Conservation (phyloP, 2,329 filamentous ascomycete genomes). For the Penicillium brasilianum region DNA sequence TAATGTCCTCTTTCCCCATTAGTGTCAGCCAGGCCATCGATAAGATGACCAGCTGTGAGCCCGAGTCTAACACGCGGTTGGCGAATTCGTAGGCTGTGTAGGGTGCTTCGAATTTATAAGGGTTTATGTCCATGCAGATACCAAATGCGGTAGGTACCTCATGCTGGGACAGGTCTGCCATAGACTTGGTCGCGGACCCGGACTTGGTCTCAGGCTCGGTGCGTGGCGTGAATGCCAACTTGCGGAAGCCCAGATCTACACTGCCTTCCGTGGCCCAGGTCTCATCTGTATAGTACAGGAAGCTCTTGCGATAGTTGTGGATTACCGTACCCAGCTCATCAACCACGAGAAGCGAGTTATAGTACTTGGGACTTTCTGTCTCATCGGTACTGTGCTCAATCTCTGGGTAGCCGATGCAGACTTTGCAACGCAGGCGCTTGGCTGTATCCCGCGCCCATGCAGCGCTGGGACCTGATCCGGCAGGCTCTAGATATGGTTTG, state of each 20-base stretch:
- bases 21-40: conserved; percentile 69
- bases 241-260: conserved; percentile 39
- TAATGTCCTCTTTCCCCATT: conserved; percentile 55
- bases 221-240: conserved; percentile 29
- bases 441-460: conserved; percentile 64
- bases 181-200: not conserved
- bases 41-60: conserved; percentile 60
- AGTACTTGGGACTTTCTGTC: conserved; percentile 45
- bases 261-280: conserved; percentile 64
- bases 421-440: conserved; percentile 59
- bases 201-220: not conserved
- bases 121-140: conserved; percentile 65
- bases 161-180: not conserved
- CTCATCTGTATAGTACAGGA: conserved; percentile 71
- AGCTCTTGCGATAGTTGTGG: conserved; percentile 66
- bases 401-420: conserved; percentile 70
- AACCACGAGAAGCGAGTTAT: conserved; percentile 65
- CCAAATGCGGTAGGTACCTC: conserved; percentile 51
- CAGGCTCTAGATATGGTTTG: conserved; percentile 63
- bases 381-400: conserved; percentile 30
- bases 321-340: conserved; percentile 60
- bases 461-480: conserved; percentile 59
- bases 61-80: conserved; percentile 55
- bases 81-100: conserved; percentile 67
- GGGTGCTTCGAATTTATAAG: conserved; percentile 64